Evolutionary conservation across 371 early-diverging fungal species (phyloP).

Genomic region (Rhizopus sp.): DNA sequence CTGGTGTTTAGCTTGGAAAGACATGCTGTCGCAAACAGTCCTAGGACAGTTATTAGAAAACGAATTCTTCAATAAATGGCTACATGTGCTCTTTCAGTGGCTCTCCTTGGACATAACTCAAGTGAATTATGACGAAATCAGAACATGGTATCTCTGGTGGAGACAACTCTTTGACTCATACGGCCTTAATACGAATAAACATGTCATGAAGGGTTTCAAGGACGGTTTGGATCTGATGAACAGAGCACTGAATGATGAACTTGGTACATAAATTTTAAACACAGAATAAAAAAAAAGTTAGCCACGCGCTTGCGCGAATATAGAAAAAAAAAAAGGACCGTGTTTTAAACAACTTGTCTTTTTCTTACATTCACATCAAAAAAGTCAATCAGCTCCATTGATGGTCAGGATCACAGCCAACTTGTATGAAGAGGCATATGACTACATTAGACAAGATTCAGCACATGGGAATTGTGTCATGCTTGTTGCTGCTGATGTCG

Average conservation of each 20-base stretch:
- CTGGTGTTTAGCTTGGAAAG: conserved; percentile 68
- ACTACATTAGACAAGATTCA: conserved; percentile 49
- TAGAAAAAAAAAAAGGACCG: conserved; percentile 11
- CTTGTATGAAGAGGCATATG: conserved; percentile 46
- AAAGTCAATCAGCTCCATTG: conserved; percentile 3
- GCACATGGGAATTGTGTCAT: conserved; percentile 57
- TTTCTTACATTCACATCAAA: background rate
- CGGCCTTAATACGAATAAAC: conserved; percentile 41
- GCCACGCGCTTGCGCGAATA: conserved; percentile 3
- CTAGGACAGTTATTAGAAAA: conserved; percentile 69
- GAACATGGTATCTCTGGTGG: conserved; percentile 83
- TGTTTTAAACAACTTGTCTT: conserved; percentile 7
- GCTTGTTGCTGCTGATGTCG: conserved; percentile 83
- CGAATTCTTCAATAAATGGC: conserved; percentile 80
- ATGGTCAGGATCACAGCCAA: conserved; percentile 49
- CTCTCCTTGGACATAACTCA: conserved; percentile 18
- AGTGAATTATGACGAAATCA: conserved; percentile 64
- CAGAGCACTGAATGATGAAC: conserved; percentile 25
- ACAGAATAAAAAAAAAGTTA: conserved; percentile 1
- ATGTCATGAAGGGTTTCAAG: conserved; percentile 57
- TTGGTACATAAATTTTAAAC: conserved; percentile 12
- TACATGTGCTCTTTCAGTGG: conserved; percentile 50
- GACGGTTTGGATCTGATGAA: conserved; percentile 78
- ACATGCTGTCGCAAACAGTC: conserved; percentile 53
- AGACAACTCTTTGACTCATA: conserved; percentile 58